Evolutionary conservation across 139 green algal genomes (phyloP).

Genomic region (Edaphochlamys debaryana): DNA sequence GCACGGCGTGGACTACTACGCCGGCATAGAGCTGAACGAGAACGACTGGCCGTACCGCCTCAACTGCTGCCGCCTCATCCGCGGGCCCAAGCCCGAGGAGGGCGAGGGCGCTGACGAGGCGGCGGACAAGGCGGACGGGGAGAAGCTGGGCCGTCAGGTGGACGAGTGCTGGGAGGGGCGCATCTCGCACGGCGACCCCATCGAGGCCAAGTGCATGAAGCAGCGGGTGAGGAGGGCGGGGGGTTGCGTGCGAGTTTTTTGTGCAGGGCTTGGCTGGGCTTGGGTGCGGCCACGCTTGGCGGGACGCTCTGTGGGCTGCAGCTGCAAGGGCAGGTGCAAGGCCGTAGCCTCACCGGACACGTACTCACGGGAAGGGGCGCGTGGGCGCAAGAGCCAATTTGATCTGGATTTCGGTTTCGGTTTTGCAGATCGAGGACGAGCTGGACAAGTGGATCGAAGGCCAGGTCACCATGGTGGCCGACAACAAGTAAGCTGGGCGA

Average conservation of each 20-base stretch:
- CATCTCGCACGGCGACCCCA: conserved; percentile 63
- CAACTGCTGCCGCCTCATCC: conserved; percentile 39
- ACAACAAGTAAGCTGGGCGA: conserved; percentile 86
- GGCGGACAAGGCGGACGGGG: conserved; percentile 20
- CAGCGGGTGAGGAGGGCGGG: conserved; percentile 38
- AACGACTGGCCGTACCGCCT: conserved; percentile 32
- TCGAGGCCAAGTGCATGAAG: conserved; percentile 70
- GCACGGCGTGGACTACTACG: conserved; percentile 93
- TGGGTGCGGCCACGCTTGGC: too few relatives aligned
- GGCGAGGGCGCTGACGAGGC: conserved; percentile 24
- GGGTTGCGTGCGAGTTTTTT: too few relatives aligned
- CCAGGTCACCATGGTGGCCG: conserved; percentile 75
- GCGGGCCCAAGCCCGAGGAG: conserved; percentile 38
- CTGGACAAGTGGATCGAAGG: conserved; percentile 77
- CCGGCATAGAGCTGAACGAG: conserved; percentile 53
- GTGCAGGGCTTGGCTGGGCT: too few relatives aligned
- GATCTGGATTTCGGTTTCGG: too few relatives aligned
- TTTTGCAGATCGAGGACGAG: conserved; percentile 68
- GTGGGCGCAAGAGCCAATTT: too few relatives aligned
- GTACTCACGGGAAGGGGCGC: too few relatives aligned
- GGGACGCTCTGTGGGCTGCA: too few relatives aligned
- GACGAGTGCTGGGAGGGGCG: conserved; percentile 66
- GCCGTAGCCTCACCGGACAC: too few relatives aligned
- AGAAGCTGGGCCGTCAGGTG: conserved; percentile 55
- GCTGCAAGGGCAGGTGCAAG: too few relatives aligned